Evolutionary conservation across 1,284 basidiomycete species (phyloP).

Genomic region (Marasmius sp.): DNA sequence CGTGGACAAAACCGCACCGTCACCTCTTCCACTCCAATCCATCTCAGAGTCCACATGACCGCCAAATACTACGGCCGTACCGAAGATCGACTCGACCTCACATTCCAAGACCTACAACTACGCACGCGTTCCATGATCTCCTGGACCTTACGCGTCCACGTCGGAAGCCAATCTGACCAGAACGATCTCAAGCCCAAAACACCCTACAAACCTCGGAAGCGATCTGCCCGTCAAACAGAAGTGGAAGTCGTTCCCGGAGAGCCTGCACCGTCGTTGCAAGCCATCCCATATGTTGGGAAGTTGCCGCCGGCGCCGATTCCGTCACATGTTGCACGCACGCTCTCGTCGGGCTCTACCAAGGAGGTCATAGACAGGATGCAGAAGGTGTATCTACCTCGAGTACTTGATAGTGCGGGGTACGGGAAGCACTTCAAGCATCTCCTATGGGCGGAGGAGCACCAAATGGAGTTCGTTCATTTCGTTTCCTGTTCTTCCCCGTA

Average conservation of each 20-base stretch:
- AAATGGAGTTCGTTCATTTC: conserved; percentile 45
- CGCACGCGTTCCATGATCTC: conserved; percentile 44
- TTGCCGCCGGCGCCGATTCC: conserved; percentile 44
- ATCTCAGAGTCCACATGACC: conserved; percentile 33
- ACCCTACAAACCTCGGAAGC: conserved; percentile 52
- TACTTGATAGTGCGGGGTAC: conserved; percentile 41
- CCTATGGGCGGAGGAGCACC: conserved; percentile 59
- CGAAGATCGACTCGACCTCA: conserved; percentile 44
- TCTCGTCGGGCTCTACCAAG: conserved; percentile 26
- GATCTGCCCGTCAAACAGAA: conserved; percentile 37
- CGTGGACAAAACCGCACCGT: conserved; percentile 10
- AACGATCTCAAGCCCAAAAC: conserved; percentile 46
- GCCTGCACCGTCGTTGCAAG: conserved; percentile 26
- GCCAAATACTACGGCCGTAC: conserved; percentile 45
- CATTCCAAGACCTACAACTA: conserved; percentile 41
- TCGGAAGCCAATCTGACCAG: conserved; percentile 47
- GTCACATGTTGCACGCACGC: conserved; percentile 24
- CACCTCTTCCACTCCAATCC: conserved; percentile 19
- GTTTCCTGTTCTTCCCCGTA: background rate
- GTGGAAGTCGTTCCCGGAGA: conserved; percentile 44
- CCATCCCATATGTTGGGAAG: conserved; percentile 30
- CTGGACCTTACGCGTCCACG: conserved; percentile 37
- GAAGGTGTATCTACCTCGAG: conserved; percentile 37
- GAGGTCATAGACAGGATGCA: conserved; percentile 26
- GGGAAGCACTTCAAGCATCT: conserved; percentile 48